Percentiles rank a stretch among this genome's conserved stretches.
Conservation (phyloP, 106 monocot genomes). For the Xerophyta viscosa region DNA sequence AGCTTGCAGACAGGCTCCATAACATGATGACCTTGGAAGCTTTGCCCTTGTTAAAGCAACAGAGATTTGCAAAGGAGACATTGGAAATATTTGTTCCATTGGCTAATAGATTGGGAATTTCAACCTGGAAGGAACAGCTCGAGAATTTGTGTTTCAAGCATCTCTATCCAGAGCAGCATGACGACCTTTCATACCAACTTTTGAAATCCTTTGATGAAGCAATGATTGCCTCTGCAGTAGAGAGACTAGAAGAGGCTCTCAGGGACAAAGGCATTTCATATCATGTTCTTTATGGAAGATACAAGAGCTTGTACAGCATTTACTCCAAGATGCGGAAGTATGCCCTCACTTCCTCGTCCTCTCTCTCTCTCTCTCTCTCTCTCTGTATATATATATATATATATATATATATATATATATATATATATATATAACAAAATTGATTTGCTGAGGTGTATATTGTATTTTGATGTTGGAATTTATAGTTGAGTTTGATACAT, state of each 20-base stretch:
- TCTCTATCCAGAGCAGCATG: conserved; percentile 62
- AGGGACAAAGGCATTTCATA: conserved; percentile 57
- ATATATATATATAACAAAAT: too few relatives aligned
- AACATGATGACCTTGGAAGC: conserved; percentile 96
- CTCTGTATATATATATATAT: too few relatives aligned
- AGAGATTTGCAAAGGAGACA: conserved; percentile 88
- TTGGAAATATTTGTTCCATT: conserved; percentile 84
- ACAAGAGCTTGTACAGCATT: conserved; percentile 92
- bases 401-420: too few relatives aligned
- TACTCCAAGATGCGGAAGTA: conserved; percentile 90
- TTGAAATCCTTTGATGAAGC: conserved; percentile 57
- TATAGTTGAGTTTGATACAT: too few relatives aligned
- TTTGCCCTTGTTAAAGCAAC: conserved; percentile 63
- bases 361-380: too few relatives aligned
- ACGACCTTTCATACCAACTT: conserved; percentile 54
- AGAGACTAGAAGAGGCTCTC: conserved; percentile 57
- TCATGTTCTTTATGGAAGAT: conserved; percentile 59
- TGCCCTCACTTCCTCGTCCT: background rate
- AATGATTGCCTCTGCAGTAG: conserved; percentile 52
- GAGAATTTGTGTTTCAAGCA: conserved; percentile 90
- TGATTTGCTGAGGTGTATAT: too few relatives aligned
- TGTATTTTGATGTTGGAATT: too few relatives aligned
- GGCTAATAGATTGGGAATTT: conserved; percentile 81
- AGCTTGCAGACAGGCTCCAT: conserved; percentile 90
- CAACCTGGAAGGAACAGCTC: conserved; percentile 82